These are phyloP conservation scores for Colletotrichum godetiae DNA, from an alignment of 2,329 filamentous ascomycete genomes.

Conservation along the genomic window DNA sequence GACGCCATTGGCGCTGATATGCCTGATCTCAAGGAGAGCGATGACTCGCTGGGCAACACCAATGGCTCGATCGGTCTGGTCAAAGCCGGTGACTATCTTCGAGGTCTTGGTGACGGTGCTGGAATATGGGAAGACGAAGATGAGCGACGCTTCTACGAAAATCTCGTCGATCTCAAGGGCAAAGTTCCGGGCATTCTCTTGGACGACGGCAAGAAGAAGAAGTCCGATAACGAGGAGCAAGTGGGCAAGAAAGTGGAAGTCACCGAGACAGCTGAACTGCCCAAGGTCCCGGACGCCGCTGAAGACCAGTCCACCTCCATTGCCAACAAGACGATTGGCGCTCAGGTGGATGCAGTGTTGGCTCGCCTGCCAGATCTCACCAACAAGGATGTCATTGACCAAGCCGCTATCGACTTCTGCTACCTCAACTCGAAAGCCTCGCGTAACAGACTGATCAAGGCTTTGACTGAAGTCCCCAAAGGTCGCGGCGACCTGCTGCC, in stretches of 20 bases:
- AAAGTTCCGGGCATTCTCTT: constrained; percentile 94
- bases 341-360: constrained; percentile 92
- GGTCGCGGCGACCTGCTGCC: constrained; percentile 92
- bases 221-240: constrained; percentile 82
- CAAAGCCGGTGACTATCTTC: constrained; percentile 92
- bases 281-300: constrained; percentile 63
- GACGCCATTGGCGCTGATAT: constrained; percentile 91
- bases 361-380: constrained; percentile 90
- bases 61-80: constrained; percentile 90
- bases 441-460: constrained; percentile 91
- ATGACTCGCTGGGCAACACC: constrained; percentile 72
- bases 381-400: constrained; percentile 90
- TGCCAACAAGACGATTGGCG: constrained; percentile 96
- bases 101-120: constrained; percentile 87
- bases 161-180: constrained; percentile 92
- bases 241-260: constrained; percentile 79
- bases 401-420: constrained; percentile 95
- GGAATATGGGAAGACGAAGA: constrained; percentile 99
- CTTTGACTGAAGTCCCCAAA: constrained; percentile 93
- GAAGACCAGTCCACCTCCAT: constrained; percentile 95
- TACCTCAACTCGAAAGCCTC: constrained; percentile 99
- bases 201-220: constrained; percentile 96
- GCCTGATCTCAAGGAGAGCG: constrained; percentile 90
- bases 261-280: constrained; percentile 57
- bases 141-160: constrained; percentile 97